Evolutionary conservation across 257 asterid genomes (phyloP).

Genomic region (Lantana camara): DNA sequence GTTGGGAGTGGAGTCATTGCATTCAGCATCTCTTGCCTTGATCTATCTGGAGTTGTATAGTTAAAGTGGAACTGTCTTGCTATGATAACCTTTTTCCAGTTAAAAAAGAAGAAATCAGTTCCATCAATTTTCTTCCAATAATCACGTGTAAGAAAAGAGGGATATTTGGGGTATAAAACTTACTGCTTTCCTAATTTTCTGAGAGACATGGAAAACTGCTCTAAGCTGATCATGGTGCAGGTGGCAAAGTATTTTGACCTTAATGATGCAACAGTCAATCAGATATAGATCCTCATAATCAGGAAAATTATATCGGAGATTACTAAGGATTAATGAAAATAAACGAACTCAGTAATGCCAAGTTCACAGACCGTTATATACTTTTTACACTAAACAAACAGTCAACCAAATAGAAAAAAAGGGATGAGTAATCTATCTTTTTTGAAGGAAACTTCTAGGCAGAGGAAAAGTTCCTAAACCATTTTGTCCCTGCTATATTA

Average conservation of each 20-base stretch:
- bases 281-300: slow-evolving; percentile 12
- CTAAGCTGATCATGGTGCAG: slow-evolving; percentile 93
- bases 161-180: slow-evolving; percentile 32
- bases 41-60: slow-evolving; percentile 90
- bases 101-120: slow-evolving; percentile 5
- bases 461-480: not conserved
- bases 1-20: slow-evolving; percentile 81
- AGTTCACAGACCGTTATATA: not conserved
- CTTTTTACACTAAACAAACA: not conserved
- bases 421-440: too few species aligned
- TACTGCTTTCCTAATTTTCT: slow-evolving; percentile 87
- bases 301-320: not conserved
- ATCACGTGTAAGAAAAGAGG: not conserved
- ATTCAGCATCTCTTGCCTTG: slow-evolving; percentile 84
- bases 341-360: not conserved
- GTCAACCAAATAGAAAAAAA: not conserved
- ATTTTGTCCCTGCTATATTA: not conserved
- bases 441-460: not conserved
- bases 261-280: slow-evolving; percentile 17
- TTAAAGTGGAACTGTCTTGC: slow-evolving; percentile 89
- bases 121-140: not conserved
- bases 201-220: slow-evolving; percentile 93
- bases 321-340: not conserved
- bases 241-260: slow-evolving; percentile 92
- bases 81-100: slow-evolving; percentile 59